Evolutionary conservation across 2,329 filamentous ascomycete species (phyloP).

Genomic region (Leptosphaerulina australis): DNA sequence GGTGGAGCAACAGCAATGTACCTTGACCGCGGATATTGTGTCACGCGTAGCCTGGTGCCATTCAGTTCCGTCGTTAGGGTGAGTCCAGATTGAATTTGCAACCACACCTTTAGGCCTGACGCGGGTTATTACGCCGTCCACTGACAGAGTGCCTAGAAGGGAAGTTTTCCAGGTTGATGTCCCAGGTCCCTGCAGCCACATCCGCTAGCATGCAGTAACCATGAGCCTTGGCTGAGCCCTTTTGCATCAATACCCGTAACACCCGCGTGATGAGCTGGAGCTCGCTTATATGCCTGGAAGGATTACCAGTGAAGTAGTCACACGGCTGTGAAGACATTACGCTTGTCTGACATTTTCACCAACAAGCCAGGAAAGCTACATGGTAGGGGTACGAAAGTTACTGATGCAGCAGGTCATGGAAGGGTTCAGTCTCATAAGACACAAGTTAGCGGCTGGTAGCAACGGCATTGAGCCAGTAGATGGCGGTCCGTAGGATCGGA

Average conservation of each 20-base stretch:
- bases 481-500: slow-evolving; percentile 20
- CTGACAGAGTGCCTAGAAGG: slow-evolving; percentile 8
- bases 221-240: slow-evolving; percentile 22
- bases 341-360: slow-evolving; percentile 1
- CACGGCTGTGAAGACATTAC: slow-evolving; percentile 16
- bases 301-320: slow-evolving; percentile 25
- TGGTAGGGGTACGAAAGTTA: not conserved
- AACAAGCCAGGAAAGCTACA: not conserved
- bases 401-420: slow-evolving; percentile 13
- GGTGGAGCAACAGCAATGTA: not conserved
- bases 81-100: slow-evolving; percentile 11
- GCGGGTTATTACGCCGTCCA: slow-evolving; percentile 12
- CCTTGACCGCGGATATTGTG: not conserved
- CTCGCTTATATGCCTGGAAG: slow-evolving; percentile 24
- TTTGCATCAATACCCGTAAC: slow-evolving; percentile 18
- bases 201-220: slow-evolving; percentile 23
- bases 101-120: slow-evolving; percentile 7
- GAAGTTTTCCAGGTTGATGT: slow-evolving; percentile 10
- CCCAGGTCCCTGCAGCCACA: slow-evolving; percentile 26
- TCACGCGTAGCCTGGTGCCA: slow-evolving; percentile 1
- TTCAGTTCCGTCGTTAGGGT: not conserved
- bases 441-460: slow-evolving; percentile 15
- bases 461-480: slow-evolving; percentile 6
- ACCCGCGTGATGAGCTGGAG: slow-evolving; percentile 24
- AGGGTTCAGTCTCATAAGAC: slow-evolving; percentile 10